Base-by-base conservation (phyloP, 2,329 filamentous ascomycete species). In the Claviceps pazoutovae region DNA sequence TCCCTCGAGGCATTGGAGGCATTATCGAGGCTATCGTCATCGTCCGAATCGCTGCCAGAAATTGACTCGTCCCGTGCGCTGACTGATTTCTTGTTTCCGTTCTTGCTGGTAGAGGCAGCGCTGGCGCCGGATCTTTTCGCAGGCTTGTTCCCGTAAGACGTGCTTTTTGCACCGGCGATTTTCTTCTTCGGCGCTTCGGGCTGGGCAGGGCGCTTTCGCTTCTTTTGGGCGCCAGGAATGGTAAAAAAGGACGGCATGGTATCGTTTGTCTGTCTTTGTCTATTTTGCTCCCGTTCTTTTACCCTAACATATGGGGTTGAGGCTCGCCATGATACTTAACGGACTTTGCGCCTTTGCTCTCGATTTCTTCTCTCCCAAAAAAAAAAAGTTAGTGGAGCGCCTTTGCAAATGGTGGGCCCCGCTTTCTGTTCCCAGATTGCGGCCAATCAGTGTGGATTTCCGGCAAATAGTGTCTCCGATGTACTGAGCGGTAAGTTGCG, bases 221-320 rank as follows among this genome's bases (percentile, higher is more conserved):
- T 97, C 72, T 87, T 88, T 64, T 91, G 85, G 49, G 86, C 84
- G 42, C 86, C 85, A 5, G 93, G 89, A 41, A 84, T 74, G 49
- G 90, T 95, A 71, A 98, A 98, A 71, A 97, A 98, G 41, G 90
- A 95, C 62, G 91, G 95, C 90, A 95, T 94, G 58, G 58, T 34
- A 34, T 72, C 59, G 61, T 48, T 47, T 47, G 36, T 38, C 53
- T 44, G 16, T 21, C 58, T 60, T 56, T 59, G 17, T n/a, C n/a
- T 48, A 4, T 48, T 37, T 54, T 44, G 30, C 14, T 46, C 21
- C 8, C 30, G 14, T 47, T 37, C 45, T 47, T 21, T 39, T 42
- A 38, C 49, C 49, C 13, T 45, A 43, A 21, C 13, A 17, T 46
- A 37, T 38, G 16, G 19, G 16, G 16, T 45, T 38, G 34, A 14